Base-by-base conservation (phyloP, 805 yeast species). In the Barnettozyma sucrosica region DNA sequence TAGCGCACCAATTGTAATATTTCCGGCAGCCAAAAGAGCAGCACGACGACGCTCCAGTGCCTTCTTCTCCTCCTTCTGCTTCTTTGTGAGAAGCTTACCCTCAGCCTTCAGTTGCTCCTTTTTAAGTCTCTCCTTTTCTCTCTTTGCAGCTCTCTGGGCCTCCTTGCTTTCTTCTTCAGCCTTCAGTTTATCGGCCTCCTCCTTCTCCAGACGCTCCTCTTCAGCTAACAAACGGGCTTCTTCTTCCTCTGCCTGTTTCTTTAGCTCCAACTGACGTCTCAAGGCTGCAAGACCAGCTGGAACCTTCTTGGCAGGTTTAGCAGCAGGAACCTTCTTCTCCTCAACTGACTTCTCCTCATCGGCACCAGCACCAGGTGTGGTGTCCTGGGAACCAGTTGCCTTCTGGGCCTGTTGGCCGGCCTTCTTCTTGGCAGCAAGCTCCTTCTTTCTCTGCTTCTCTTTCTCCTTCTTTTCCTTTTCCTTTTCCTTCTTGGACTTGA, bases 391-490 rank as follows among this genome's bases (percentile, higher is more conserved):
- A 23, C 21, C 32, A 20, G 53, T 36, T 14, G 45, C 33, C 18
- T 33, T 44, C 38, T 30, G 34, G 2, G 40, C 55, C 57, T 74
- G 75, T 18, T 43, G 46, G 20, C 79, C 80, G 55, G 78, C 82
- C 68, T 89, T 89, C 79, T 89, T 89, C 69, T 81, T 84, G 46
- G 82, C 85, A 39, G 96, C 96, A 51, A 81, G 79, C 58, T 88
- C 95, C 71, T 88, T 89, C 83, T 92, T 92, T 67, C 82, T 77
- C 58, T 83, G 87, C 75, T 92, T 92, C 64, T 86, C 95, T 55
- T 79, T 81, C 66, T 90, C 96, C 67, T 92, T 95, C 80, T 87
- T 88, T 68, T 93, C 96, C 72, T 83, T 90, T 71, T 92, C 95
- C 70, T 85, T 86, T 62, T 86, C 98, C 70, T 92, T 89, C 78